Base-by-base conservation (phyloP, 2,329 filamentous ascomycete genomes). In the Chaetothyriales sp. region DNA sequence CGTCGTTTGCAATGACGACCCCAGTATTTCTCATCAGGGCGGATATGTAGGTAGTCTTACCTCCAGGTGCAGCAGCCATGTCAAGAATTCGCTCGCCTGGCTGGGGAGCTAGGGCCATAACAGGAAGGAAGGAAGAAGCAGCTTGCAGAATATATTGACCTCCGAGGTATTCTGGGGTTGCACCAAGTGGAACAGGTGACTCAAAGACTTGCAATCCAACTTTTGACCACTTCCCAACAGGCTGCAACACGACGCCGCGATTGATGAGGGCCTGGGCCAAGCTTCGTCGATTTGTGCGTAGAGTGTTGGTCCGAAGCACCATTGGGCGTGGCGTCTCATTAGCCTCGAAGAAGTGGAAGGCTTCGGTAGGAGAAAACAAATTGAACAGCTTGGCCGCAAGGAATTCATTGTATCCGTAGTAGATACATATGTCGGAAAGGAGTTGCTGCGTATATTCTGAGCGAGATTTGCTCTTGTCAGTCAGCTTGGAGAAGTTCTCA, bases 101-200 rank as follows among this genome's bases (percentile, higher is more conserved):
- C 68, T 96, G 90, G 0, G 92, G 92, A 5, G 86, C 89, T 10
- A 98, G 78, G 8, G 92, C 90, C 88, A 98, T 96, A 62, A 95
- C 92, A 56, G 92, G 92, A 47, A 98, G 76, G 73, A 98, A 98
- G 18, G 89, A 95, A 5, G 86, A 93, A 0, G 92, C 92, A 0
- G 92, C 92, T 72, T 98, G 92, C 10, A 98, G 78, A 61, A 98
- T 96, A 72, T 98, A 98, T 68, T 98, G 88, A 18, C 92, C 92
- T 15, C 90, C 89, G 10, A 98, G 79, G 67, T 98, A 98, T 69
- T 98, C 92, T 8, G 92, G 92, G 0, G 92, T 98, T 25, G 92
- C 92, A 76, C 89, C 89, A 1, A 95, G 78, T 2, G 88, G 87
- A 0, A 85, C 81, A 50, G 81, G 83, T 52, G 84, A 86, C 68